Evolutionary conservation across 2,329 filamentous ascomycete genomes (phyloP).

Genomic region (Aspergillus fumigatus): DNA sequence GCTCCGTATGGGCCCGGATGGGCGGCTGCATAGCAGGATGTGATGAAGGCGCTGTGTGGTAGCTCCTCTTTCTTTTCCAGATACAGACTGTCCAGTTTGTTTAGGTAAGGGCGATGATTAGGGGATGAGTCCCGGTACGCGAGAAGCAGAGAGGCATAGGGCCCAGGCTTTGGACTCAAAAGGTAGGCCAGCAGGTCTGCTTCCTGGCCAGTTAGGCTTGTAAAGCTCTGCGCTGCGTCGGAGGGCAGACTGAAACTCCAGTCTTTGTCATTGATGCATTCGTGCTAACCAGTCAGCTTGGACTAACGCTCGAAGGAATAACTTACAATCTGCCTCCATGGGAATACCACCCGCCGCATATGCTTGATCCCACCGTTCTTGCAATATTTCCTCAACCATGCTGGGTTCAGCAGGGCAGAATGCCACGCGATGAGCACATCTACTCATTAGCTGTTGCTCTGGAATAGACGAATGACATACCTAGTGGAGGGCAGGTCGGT

Average conservation of each 20-base stretch:
- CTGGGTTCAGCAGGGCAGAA: slow-evolving; percentile 69
- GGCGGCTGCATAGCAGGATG: not conserved
- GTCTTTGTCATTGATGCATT: slow-evolving; percentile 6
- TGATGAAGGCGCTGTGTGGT: not conserved
- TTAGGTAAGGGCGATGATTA: too few relatives aligned
- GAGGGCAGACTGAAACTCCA: slow-evolving; percentile 9
- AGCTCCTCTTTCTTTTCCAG: too few relatives aligned
- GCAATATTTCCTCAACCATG: slow-evolving; percentile 65
- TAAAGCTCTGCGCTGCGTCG: slow-evolving; percentile 1
- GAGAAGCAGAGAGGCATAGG: not conserved
- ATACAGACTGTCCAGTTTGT: not conserved
- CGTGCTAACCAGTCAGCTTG: slow-evolving; percentile 5
- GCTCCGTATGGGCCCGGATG: not conserved
- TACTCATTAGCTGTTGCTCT: slow-evolving; percentile 9
- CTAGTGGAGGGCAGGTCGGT: slow-evolving; percentile 48
- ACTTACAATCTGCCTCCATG: slow-evolving; percentile 53
- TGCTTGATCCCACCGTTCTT: slow-evolving; percentile 51
- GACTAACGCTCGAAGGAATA: not conserved
- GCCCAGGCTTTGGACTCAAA: not conserved
- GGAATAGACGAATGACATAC: slow-evolving; percentile 33
- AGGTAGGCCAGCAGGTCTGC: slow-evolving; percentile 5
- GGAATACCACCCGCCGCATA: slow-evolving; percentile 58
- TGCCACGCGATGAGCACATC: slow-evolving; percentile 81
- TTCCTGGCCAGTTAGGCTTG: not conserved
- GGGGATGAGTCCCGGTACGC: not conserved